These are phyloP conservation scores for Carex sylvatica DNA, from an alignment of 202 grass and related monocot genomes.

Conservation along the genomic window DNA sequence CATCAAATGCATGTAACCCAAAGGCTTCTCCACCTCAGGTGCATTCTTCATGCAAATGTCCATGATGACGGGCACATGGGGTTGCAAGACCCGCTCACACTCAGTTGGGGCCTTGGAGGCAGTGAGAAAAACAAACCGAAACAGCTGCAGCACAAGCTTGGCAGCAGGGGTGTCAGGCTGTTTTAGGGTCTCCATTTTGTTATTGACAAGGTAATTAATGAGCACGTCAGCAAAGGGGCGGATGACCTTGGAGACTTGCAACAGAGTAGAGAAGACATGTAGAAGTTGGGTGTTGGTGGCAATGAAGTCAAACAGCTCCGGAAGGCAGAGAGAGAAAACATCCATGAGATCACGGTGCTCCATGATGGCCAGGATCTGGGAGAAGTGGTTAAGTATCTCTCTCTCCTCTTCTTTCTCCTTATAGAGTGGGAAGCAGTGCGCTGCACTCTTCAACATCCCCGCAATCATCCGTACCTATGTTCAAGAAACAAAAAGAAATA, in stretches of 20 bases:
- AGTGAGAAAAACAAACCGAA: conserved; percentile 93
- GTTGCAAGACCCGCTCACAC: conserved; percentile 89
- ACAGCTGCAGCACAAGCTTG: conserved; percentile 93
- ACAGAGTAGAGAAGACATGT: conserved; percentile 88
- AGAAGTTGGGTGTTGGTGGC: conserved; percentile 89
- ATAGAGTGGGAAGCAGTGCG: conserved; percentile 87
- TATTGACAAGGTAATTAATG: conserved; percentile 94
- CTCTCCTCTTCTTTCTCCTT: conserved; percentile 97
- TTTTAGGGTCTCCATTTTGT: conserved; percentile 89
- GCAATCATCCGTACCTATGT: conserved; percentile 86
- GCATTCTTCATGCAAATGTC: conserved; percentile 99
- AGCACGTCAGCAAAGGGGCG: conserved; percentile 93
- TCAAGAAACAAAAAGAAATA: conserved; percentile 32
- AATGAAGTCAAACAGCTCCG: conserved; percentile 93
- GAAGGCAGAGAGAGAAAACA: conserved; percentile 94
- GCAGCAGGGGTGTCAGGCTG: conserved; percentile 92
- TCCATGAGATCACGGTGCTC: conserved; percentile 98
- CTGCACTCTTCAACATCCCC: conserved; percentile 86
- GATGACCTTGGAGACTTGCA: conserved; percentile 86
- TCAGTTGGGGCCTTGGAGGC: conserved; percentile 77
- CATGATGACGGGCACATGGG: conserved; percentile 94
- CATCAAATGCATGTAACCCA: conserved; percentile 98
- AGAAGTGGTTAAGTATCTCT: conserved; percentile 90
- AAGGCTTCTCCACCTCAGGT: conserved; percentile 91
- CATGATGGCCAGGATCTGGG: conserved; percentile 93